A percentile compares a stretch with the other conserved stretches of the same genome.
Conservation (phyloP, 768 basidiomycete species). For the Aureoboletus auriporus region DNA sequence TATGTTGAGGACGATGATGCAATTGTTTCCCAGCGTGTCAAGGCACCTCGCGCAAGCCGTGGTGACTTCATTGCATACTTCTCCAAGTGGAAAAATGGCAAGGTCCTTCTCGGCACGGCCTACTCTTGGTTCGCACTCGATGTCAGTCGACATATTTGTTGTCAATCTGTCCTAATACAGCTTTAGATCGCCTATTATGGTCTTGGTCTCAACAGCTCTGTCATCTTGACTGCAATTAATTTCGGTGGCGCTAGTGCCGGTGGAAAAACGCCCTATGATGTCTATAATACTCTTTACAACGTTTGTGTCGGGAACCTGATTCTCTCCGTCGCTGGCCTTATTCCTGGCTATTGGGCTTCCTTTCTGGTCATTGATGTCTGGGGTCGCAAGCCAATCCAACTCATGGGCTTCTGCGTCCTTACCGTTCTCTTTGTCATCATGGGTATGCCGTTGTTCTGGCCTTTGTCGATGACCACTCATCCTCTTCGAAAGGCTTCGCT, state of each 20-base stretch:
- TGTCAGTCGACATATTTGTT: conserved; percentile 36
- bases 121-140: conserved; percentile 92
- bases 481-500: conserved; percentile 50
- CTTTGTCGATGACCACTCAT: not conserved
- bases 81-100: conserved; percentile 70
- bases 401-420: conserved; percentile 71
- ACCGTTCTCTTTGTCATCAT: conserved; percentile 65
- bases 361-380: conserved; percentile 68
- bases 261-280: conserved; percentile 30
- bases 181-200: conserved; percentile 82
- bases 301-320: conserved; percentile 73
- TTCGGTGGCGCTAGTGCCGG: conserved; percentile 40
- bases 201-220: conserved; percentile 77
- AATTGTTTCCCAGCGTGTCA: conserved; percentile 48
- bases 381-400: conserved; percentile 81
- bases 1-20: conserved; percentile 48
- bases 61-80: conserved; percentile 70
- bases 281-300: conserved; percentile 60
- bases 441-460: conserved; percentile 40
- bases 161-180: not conserved
- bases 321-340: conserved; percentile 70
- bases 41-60: conserved; percentile 64
- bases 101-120: conserved; percentile 71
- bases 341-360: conserved; percentile 66
- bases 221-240: conserved; percentile 71